Base-by-base conservation (phyloP, 2,329 filamentous ascomycete genomes). In the Falciphora oryzae region DNA sequence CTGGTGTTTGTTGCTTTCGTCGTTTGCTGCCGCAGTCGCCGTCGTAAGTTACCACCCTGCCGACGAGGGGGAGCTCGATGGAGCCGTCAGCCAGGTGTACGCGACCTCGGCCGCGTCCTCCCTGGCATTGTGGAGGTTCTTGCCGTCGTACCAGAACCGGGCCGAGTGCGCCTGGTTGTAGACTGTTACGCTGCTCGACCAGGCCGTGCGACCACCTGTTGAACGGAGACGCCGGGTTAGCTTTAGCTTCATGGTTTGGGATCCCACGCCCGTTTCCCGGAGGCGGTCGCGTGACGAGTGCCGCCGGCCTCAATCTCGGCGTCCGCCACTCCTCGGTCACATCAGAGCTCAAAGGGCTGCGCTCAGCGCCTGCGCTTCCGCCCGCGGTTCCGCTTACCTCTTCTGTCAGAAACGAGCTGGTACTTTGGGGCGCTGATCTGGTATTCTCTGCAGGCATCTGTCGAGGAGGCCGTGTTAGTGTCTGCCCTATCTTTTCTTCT, bases 41-140 rank as follows among this genome's bases (percentile, higher is more conserved):
- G 14, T 10, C 38, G 38, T 22, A 35, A 35, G 18, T 44, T 18
- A 53, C 44, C 44, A 53, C 22, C 44, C 44, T 10, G 44, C 10
- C 44, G 62, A 35, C 25, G 76, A 72, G 10, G 79, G 77, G 27
- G 78, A 81, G 62, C 62, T 63, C 25, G 57, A n/a, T 10, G 65
- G 66, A 69, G 59, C 64, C 25, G 69, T 77, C 64, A 91, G 75
- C 77, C 82, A 84, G 72, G 81, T 84, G 66, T 90, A 76, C 31
- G 92, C 92, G 67, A 90, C 84, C 77, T 97, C 92, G 68, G 93
- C 92, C n/a, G 92, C 93, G 74, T 97, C 93, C 76, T 97, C 93
- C 77, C 87, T 89, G 65, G 92, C 92, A 73, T 96, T 96, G 80
- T 93, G 87, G 75, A 94, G 83, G 73, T 92, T 92, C 74, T 92